Percentiles rank a stretch among this genome's conserved stretches.
phyloP scores from a whole-genome alignment of 306 rosid species.

The Rubus idaeus region DNA sequence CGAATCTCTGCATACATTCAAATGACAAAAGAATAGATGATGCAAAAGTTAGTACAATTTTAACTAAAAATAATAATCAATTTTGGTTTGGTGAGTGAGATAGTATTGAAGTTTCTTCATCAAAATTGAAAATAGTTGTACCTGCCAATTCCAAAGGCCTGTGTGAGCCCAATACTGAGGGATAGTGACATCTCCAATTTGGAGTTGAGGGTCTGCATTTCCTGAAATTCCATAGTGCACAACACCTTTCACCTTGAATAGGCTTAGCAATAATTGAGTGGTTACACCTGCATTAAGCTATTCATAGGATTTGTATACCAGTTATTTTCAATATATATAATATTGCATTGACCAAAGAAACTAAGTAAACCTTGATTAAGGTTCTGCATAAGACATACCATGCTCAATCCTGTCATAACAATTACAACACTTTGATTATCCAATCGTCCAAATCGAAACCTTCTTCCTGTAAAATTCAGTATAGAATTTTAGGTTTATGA shows the following conservation, averaged over 20 bases:
- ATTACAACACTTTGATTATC: conserved; percentile 49
- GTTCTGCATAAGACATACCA: conserved; percentile 42
- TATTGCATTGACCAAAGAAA: not conserved
- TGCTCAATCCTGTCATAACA: conserved; percentile 65
- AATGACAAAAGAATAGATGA: not conserved
- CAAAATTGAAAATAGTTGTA: conserved; percentile 15
- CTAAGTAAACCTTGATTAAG: not conserved
- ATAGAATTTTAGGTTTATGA: not conserved
- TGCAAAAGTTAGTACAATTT: not conserved
- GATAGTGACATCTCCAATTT: conserved; percentile 72
- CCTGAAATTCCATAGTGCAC: conserved; percentile 79
- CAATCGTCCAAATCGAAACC: conserved; percentile 62
- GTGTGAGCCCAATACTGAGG: conserved; percentile 79
- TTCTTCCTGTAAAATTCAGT: conserved; percentile 47
- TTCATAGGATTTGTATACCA: not conserved
- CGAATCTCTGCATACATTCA: conserved; percentile 42
- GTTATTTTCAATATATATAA: not conserved
- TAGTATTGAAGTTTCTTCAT: not conserved
- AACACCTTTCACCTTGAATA: conserved; percentile 60
- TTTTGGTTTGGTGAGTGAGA: not conserved
- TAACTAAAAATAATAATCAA: not conserved
- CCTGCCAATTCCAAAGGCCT: conserved; percentile 92
- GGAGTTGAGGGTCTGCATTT: conserved; percentile 64
- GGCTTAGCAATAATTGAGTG: conserved; percentile 55
- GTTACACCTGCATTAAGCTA: conserved; percentile 74